Base-by-base conservation (phyloP, 108 stramenopile genomes). In the Skeletonema menzelii region DNA sequence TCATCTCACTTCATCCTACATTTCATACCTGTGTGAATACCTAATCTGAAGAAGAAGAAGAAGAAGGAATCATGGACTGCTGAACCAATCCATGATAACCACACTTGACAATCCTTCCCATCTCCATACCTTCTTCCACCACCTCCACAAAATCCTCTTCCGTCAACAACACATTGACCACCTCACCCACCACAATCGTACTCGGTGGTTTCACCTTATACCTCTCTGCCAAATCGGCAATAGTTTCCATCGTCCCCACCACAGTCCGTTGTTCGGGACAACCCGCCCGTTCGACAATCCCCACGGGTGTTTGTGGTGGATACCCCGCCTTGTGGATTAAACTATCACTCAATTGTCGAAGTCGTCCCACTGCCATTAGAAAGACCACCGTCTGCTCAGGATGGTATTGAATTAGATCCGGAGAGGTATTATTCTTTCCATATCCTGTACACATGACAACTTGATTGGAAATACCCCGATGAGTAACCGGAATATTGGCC, bases 401-500 rank as follows among this genome's bases (percentile, higher is more conserved):
- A 65, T 96, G 92, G 70, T 95, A 95, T 65, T 79, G 83, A 46
- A 93, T 92, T 47, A 96, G 71, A 59, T 93, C 92, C 4, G 95
- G 95, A 15, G 88, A 90, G 2, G 90, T 87, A 32, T 84, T 83
- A 53, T 93, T 86, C 13, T 88, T 77, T 37, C 95, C 95, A 70
- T 96, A 96, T 19, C 95, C 95, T 2, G 95, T 96, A 80, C 91
- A 93, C 88, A 96, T 92, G 72, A 96, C 92, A 6, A 93, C 89
- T 79, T 98, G 97, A 69, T 98, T 96, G 35, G 97, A 85, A 17
- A 96, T 86, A 17, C 98, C 98, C 12, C 99, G 86, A 73, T 98
- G 97, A 0, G 99, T 99, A 7, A 99, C 95, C 13, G 99, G 98
- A 53, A 99, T 96, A 63, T 85, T 90, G 0, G 88, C 99, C 22